These are phyloP conservation scores for Pseudocercospora vitis DNA, from an alignment of 2,329 filamentous ascomycete species.

Conservation along the genomic window DNA sequence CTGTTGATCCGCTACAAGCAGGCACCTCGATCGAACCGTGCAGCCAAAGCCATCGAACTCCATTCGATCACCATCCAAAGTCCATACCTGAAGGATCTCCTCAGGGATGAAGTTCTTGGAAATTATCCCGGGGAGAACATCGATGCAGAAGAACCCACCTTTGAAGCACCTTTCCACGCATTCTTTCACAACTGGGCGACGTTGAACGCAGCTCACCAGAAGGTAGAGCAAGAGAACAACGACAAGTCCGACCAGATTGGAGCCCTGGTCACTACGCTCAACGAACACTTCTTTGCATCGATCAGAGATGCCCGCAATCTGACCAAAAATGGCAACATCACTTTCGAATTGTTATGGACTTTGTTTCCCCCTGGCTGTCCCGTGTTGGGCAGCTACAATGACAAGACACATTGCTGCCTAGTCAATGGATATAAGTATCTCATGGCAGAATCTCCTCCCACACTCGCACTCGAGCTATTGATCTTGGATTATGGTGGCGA, in stretches of 20 bases:
- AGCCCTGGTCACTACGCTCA: conserved; percentile 14
- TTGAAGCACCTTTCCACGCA: conserved; percentile 19
- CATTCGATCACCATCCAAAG: conserved; percentile 21
- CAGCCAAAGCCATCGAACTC: conserved; percentile 13
- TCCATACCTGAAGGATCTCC: conserved; percentile 16
- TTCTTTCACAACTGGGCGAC: conserved; percentile 22
- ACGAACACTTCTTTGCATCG: conserved; percentile 11
- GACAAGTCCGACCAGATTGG: conserved; percentile 15
- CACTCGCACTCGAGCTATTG: conserved; percentile 13
- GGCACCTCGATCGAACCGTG: conserved; percentile 6
- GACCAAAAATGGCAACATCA: conserved; percentile 21
- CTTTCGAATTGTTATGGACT: conserved; percentile 24
- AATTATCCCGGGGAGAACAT: conserved; percentile 23
- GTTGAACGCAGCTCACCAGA: conserved; percentile 12
- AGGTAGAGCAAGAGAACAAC: conserved; percentile 4
- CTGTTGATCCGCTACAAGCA: conserved; percentile 19
- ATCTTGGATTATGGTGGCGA: conserved; percentile 19
- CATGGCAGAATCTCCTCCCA: conserved; percentile 13
- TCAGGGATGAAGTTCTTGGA: conserved; percentile 12
- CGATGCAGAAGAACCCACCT: conserved; percentile 18
- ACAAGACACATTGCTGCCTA: conserved; percentile 17
- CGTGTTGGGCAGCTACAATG: conserved; percentile 12
- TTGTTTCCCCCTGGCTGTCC: conserved; percentile 21
- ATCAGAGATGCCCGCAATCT: conserved; percentile 16
- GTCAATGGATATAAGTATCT: conserved; percentile 20